Evolutionary conservation across 2,329 filamentous ascomycete species (phyloP).

Genomic region (Paracoccidioides lutzii): DNA sequence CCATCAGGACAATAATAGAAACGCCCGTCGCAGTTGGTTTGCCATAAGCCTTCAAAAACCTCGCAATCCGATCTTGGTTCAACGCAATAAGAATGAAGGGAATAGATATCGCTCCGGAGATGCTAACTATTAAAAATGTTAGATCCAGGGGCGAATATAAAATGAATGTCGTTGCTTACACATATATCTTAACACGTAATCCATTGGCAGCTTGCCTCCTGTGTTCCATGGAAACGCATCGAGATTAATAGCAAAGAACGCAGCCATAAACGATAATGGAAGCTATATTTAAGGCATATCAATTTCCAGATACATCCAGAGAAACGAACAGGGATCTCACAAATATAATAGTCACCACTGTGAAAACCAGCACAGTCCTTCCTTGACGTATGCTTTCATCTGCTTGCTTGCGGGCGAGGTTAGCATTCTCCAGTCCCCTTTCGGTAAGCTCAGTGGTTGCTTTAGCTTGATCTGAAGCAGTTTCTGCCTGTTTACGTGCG

Average conservation of each 20-base stretch:
- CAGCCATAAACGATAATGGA: conserved; percentile 43
- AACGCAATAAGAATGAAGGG: conserved; percentile 6
- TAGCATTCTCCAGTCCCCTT: not conserved
- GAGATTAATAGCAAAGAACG: conserved; percentile 44
- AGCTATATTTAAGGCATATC: conserved; percentile 15
- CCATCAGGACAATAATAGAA: not conserved
- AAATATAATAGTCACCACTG: conserved; percentile 47
- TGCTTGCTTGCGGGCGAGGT: conserved; percentile 41
- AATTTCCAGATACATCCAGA: not conserved
- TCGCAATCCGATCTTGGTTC: conserved; percentile 6
- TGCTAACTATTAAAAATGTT: conserved; percentile 4
- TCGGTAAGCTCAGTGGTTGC: not conserved
- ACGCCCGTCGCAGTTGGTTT: not conserved
- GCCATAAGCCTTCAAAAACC: conserved; percentile 1
- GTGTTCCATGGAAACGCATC: conserved; percentile 30
- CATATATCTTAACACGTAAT: conserved; percentile 5
- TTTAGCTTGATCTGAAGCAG: conserved; percentile 42
- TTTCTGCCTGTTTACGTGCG: conserved; percentile 45
- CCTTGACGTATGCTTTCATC: conserved; percentile 46
- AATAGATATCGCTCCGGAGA: conserved; percentile 6
- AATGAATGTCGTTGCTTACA: not conserved
- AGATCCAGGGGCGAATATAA: not conserved
- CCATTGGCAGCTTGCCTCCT: conserved; percentile 1
- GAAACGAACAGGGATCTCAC: not conserved
- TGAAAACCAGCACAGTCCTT: conserved; percentile 47